A percentile compares a stretch with the other conserved stretches of the same genome.
Conservation (phyloP, 805 yeast species). For the Metschnikowia borealis region DNA sequence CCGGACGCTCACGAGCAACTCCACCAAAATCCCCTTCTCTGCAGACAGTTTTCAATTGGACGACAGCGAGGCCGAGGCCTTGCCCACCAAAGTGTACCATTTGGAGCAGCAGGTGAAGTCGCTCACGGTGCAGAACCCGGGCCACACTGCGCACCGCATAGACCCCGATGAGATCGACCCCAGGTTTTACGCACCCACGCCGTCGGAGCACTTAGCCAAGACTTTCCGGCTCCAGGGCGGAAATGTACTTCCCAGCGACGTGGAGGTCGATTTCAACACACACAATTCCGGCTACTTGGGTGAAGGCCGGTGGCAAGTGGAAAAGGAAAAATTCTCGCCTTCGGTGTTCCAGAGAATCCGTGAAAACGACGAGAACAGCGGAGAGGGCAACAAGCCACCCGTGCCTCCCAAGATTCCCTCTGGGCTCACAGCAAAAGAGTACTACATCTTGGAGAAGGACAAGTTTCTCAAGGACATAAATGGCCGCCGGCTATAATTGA, state of each 20-base stretch:
- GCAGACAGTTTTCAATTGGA: slow-evolving; percentile 41
- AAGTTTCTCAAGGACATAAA: slow-evolving; percentile 35
- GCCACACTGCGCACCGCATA: slow-evolving; percentile 8
- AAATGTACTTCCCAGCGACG: slow-evolving; percentile 16
- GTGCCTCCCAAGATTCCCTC: slow-evolving; percentile 44
- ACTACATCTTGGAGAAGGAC: slow-evolving; percentile 39
- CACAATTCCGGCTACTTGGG: slow-evolving; percentile 40
- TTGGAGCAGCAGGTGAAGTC: slow-evolving; percentile 34
- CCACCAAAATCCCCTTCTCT: slow-evolving; percentile 36
- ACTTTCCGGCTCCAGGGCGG: slow-evolving; percentile 23
- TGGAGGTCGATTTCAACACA: slow-evolving; percentile 27
- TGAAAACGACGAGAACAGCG: slow-evolving; percentile 18
- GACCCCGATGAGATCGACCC: slow-evolving; percentile 27
- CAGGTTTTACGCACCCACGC: slow-evolving; percentile 45
- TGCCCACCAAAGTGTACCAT: slow-evolving; percentile 36
- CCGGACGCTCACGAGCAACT: slow-evolving; percentile 3
- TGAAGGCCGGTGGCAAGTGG: slow-evolving; percentile 28
- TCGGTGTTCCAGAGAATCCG: slow-evolving; percentile 30
- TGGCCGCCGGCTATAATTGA: slow-evolving; percentile 26
- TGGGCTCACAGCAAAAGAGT: slow-evolving; percentile 40
- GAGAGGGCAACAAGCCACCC: slow-evolving; percentile 30
- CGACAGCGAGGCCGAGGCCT: slow-evolving; percentile 21
- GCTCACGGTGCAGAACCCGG: slow-evolving; percentile 20
- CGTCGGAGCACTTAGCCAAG: slow-evolving; percentile 37
- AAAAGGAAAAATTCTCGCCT: slow-evolving; percentile 27